Base-by-base conservation (phyloP, 495 filamentous ascomycete genomes). In the Chaetomium tenue region DNA sequence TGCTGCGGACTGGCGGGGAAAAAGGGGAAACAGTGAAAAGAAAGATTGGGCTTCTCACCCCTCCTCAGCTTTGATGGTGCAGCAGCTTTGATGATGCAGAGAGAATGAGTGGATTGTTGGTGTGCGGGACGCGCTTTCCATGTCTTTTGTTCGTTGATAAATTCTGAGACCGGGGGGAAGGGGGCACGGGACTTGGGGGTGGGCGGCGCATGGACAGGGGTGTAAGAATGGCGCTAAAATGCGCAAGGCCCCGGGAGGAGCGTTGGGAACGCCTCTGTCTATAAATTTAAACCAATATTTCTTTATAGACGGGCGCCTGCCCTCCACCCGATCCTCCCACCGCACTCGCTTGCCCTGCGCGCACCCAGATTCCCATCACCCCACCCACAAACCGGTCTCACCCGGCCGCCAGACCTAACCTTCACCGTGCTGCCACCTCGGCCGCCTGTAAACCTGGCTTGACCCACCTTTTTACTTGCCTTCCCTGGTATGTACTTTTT, bases 271-370 rank as follows among this genome's bases (percentile, higher is more conserved):
- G 55, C 63, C 66, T 71, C 66, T 74, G 74, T 76, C 72, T 76
- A 76, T 75, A 76, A 76, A 76, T 74, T 71, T 73, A 72, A 72
- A 72, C 70, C 71, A 70, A 74, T 70, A 71, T 71, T 63, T 75
- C 68, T 74, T 74, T 76, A 76, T 71, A 76, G 74, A 70, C 71
- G 58, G 68, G 63, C 62, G 70, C 55, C 67, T 69, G 73, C 74
- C 74, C 74, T 74, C 74, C 73, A 73, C 73, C 73, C 68, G 70
- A 75, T 64, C 53, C 61, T 72, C 66, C 69, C 69, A 68, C 66
- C 60, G 70, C 67, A 52, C 52, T 58, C 51, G 68, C 67, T 69
- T 54, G 55, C 66, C 68, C 64, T 69, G 70, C 72, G 65, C 33
- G 33, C 33, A 66, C 52, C 66, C 61, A 48, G 50, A 46, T 63